These are phyloP conservation scores for Fusarium buxicola DNA, from an alignment of 2,329 filamentous ascomycete species.

Conservation along the genomic window DNA sequence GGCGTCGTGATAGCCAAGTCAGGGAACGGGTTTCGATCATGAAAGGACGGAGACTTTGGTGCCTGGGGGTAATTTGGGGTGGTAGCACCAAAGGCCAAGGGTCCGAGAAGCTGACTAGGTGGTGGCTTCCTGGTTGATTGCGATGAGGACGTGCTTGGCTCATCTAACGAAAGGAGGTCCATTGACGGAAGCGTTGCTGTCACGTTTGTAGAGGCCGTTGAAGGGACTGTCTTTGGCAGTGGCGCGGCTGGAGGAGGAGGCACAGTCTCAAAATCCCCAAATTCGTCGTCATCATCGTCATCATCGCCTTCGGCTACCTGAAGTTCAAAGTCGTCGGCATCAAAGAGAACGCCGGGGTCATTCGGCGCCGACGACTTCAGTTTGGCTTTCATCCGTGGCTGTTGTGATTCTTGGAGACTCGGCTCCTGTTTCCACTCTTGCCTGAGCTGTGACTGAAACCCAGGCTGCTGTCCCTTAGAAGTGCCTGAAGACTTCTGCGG, in stretches of 20 bases:
- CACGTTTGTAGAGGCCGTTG: slow-evolving; percentile 34
- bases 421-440: slow-evolving; percentile 22
- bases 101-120: slow-evolving; percentile 48
- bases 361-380: slow-evolving; percentile 40
- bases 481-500: slow-evolving; percentile 12
- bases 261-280: slow-evolving; percentile 70
- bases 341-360: slow-evolving; percentile 72
- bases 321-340: slow-evolving; percentile 68
- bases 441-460: slow-evolving; percentile 16
- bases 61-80: slow-evolving; percentile 56
- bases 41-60: slow-evolving; percentile 64
- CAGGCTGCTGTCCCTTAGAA: slow-evolving; percentile 17
- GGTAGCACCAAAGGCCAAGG: slow-evolving; percentile 47
- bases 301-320: slow-evolving; percentile 56
- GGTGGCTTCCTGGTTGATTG: slow-evolving; percentile 41
- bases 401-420: slow-evolving; percentile 9
- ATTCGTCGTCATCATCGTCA: slow-evolving; percentile 62
- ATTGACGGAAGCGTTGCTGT: slow-evolving; percentile 46
- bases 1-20: slow-evolving; percentile 61
- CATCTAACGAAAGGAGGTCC: slow-evolving; percentile 57
- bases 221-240: background rate
- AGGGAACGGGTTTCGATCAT: slow-evolving; percentile 65
- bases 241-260: slow-evolving; percentile 18
- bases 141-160: slow-evolving; percentile 41
- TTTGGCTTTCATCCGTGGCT: slow-evolving; percentile 39